Evolutionary conservation across 345 rosid species (phyloP).

Genomic region (Theobroma cacao): DNA sequence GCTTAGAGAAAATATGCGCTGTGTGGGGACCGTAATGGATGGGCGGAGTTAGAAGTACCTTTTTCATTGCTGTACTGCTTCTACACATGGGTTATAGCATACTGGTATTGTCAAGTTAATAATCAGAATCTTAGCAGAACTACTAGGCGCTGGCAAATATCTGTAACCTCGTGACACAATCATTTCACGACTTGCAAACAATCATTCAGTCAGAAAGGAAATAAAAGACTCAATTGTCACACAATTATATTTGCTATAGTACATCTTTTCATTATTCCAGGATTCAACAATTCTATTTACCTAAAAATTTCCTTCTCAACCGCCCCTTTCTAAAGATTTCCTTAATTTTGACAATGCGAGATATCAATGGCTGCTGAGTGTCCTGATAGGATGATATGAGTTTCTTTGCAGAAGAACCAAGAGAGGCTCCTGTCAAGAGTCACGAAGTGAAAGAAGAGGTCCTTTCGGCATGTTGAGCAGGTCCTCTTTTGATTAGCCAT

Average conservation of each 20-base stretch:
- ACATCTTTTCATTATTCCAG: not conserved
- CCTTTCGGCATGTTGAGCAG: not conserved
- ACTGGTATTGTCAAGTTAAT: slow-evolving; percentile 14
- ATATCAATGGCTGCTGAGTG: not conserved
- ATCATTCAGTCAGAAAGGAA: not conserved
- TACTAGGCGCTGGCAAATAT: slow-evolving; percentile 4
- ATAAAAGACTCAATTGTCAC: not conserved
- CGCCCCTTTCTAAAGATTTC: not conserved
- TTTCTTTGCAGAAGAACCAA: not conserved
- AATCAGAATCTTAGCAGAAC: slow-evolving; percentile 26
- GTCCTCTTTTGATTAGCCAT: slow-evolving; percentile 14
- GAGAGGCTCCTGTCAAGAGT: not conserved
- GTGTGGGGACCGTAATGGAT: slow-evolving; percentile 53
- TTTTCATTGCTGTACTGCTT: slow-evolving; percentile 17
- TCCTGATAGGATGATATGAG: not conserved
- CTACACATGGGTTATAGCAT: slow-evolving; percentile 21
- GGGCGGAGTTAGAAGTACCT: slow-evolving; percentile 38
- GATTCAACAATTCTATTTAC: not conserved
- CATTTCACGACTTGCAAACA: not conserved
- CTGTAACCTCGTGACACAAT: slow-evolving; percentile 4
- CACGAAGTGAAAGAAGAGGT: slow-evolving; percentile 11
- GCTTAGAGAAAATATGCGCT: slow-evolving; percentile 25
- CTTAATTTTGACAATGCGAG: not conserved
- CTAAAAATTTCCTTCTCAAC: not conserved
- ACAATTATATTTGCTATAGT: not conserved